A percentile compares a stretch with the other conserved stretches of the same genome.
Evolutionary conservation across 768 basidiomycete genomes (phyloP).

Genomic region (Xerocomus brunneocitrinus): DNA sequence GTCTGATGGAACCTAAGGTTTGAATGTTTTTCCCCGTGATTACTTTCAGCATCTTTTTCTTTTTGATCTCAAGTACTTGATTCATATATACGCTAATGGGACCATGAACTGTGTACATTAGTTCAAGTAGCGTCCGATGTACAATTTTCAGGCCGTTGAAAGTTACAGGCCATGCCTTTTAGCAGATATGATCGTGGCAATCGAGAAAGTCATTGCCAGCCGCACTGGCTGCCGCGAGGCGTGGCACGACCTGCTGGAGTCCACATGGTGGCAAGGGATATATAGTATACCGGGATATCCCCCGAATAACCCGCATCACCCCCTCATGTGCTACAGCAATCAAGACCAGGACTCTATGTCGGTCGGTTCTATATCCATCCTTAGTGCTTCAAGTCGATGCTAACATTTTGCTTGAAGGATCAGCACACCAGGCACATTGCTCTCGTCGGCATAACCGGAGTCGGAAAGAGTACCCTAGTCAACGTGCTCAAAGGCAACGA

Average conservation of each 20-base stretch:
- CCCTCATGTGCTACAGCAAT: background rate
- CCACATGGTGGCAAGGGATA: constrained; percentile 10
- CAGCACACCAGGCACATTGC: constrained; percentile 14
- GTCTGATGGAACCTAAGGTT: background rate
- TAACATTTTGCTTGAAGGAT: constrained; percentile 5
- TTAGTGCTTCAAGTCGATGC: background rate
- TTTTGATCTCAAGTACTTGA: background rate
- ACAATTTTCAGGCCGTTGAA: background rate
- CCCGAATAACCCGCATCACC: background rate
- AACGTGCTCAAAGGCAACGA: constrained; percentile 19
- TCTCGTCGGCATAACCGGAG: constrained; percentile 21
- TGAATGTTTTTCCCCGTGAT: background rate
- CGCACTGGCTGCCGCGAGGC: background rate
- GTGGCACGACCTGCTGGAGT: constrained; percentile 14
- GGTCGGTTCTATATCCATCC: constrained; percentile 9
- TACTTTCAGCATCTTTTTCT: background rate
- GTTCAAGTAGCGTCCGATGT: background rate
- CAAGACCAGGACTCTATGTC: constrained; percentile 9
- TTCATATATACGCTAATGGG: background rate
- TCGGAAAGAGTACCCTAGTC: constrained; percentile 26
- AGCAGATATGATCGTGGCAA: background rate
- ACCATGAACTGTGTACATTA: background rate
- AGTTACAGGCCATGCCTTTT: background rate
- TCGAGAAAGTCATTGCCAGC: background rate
- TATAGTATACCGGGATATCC: background rate